phyloP scores from a whole-genome alignment of 2,329 filamentous ascomycete genomes.

The Cercospora sp. region DNA sequence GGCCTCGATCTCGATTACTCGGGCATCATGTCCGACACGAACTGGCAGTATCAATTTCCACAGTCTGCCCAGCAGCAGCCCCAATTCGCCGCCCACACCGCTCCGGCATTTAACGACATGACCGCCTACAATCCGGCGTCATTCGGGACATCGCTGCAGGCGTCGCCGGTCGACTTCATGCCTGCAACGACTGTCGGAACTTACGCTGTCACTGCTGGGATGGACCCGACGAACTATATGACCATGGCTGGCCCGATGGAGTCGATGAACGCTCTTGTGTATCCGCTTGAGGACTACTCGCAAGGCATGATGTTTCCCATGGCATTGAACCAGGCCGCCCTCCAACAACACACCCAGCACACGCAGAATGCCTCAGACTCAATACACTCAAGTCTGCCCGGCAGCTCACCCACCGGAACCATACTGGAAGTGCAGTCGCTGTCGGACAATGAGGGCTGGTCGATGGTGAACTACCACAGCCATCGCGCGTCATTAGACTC shows the following conservation, averaged over 20 bases:
- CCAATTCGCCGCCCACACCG: slow-evolving; percentile 30
- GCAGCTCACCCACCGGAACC: slow-evolving; percentile 72
- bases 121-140: slow-evolving; percentile 40
- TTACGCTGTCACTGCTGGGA: slow-evolving; percentile 44
- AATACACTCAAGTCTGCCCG: slow-evolving; percentile 43
- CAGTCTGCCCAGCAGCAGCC: slow-evolving; percentile 30
- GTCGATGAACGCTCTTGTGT: slow-evolving; percentile 46
- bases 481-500: slow-evolving; percentile 65
- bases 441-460: slow-evolving; percentile 82
- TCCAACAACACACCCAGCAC: slow-evolving; percentile 42
- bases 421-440: slow-evolving; percentile 86
- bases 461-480: slow-evolving; percentile 65
- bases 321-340: slow-evolving; percentile 47
- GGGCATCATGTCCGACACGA: slow-evolving; percentile 36
- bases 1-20: slow-evolving; percentile 38
- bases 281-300: slow-evolving; percentile 67
- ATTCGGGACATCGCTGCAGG: slow-evolving; percentile 46
- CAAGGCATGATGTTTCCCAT: slow-evolving; percentile 59
- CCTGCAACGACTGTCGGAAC: slow-evolving; percentile 41
- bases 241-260: slow-evolving; percentile 46
- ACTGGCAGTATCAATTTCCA: slow-evolving; percentile 49
- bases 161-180: slow-evolving; percentile 51
- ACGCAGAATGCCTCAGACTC: slow-evolving; percentile 39
- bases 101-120: slow-evolving; percentile 38
- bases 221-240: slow-evolving; percentile 44